Conservation (phyloP, 176 grass and related monocot species). For the Oryza meridionalis region DNA sequence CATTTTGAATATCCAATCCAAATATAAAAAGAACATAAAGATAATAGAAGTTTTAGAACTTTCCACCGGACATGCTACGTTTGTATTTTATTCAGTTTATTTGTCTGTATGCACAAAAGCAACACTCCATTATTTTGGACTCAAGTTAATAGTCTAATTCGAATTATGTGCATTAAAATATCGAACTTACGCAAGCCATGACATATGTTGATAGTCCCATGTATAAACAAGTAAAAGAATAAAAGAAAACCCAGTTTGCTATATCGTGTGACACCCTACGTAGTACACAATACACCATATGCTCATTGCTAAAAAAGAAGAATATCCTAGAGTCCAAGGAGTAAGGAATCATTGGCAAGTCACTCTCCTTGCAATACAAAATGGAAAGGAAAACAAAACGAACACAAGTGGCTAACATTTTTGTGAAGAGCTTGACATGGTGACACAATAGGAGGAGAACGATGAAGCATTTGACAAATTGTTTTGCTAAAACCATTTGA, state of each 20-base stretch:
- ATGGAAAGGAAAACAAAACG: background rate
- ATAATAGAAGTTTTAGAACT: background rate
- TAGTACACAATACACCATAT: background rate
- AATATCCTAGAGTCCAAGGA: slow-evolving; percentile 27
- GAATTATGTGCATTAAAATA: background rate
- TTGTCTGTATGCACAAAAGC: background rate
- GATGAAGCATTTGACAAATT: background rate
- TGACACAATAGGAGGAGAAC: background rate
- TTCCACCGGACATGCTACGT: background rate
- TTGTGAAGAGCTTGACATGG: background rate
- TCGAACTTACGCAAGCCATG: slow-evolving; percentile 4
- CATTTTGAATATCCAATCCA: no score
- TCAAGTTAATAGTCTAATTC: background rate
- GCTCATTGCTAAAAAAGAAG: background rate
- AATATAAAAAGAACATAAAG: background rate
- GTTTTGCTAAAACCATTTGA: background rate
- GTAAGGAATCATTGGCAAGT: background rate
- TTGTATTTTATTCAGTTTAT: background rate
- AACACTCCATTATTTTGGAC: background rate
- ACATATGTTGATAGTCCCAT: background rate
- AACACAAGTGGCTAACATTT: background rate
- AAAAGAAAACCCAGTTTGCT: background rate
- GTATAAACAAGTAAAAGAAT: background rate
- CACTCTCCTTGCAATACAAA: no score
- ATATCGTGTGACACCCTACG: background rate